Conservation (phyloP, 148 eudicot genomes). For the Fagopyrum tataricum region DNA sequence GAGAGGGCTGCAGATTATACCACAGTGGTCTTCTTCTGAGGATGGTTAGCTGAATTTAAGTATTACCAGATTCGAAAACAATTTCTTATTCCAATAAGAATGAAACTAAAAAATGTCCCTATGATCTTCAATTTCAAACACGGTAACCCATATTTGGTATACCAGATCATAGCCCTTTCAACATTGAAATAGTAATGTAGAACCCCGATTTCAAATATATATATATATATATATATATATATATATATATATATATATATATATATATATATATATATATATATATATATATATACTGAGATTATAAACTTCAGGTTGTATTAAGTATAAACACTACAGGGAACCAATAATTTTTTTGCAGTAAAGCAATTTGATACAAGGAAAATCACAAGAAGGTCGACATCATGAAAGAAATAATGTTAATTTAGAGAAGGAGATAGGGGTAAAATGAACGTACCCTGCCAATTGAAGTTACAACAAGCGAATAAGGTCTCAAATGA, state of each 20-base stretch:
- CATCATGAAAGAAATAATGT: not conserved
- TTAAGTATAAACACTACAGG: no score
- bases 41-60: not conserved
- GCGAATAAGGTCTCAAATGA: not conserved
- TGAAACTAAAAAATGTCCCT: not conserved
- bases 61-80: not conserved
- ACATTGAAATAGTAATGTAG: not conserved
- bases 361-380: not conserved
- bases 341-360: not conserved
- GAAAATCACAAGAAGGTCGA: not conserved
- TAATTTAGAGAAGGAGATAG: not conserved
- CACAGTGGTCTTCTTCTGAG: not conserved
- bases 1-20: not conserved
- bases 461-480: not conserved
- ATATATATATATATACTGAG: no score
- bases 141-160: not conserved
- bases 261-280: no score
- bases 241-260: no score
- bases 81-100: not conserved
- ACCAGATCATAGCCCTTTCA: not conserved
- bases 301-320: not conserved
- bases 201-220: not conserved
- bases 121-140: not conserved
- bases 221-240: no score
- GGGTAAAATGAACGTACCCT: not conserved